phyloP scores from a whole-genome alignment of 805 yeast species.

The Saturnispora galanensis region DNA sequence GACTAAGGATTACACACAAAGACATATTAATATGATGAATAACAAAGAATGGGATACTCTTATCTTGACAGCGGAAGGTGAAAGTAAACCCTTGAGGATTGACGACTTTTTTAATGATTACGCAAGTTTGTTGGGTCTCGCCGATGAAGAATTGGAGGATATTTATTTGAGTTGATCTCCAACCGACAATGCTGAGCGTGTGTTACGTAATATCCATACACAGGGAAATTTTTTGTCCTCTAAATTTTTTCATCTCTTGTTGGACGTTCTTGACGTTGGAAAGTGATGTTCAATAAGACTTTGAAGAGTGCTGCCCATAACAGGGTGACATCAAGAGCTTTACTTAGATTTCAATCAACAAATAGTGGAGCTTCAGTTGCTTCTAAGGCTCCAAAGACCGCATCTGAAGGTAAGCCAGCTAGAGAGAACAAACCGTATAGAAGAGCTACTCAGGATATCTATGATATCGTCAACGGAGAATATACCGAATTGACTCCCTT shows the following conservation, averaged over 20 bases:
- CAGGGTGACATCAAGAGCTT: neutral
- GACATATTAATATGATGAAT: slow-evolving; percentile 16
- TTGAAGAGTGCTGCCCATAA: neutral
- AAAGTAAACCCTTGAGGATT: slow-evolving; percentile 21
- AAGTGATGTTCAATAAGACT: neutral
- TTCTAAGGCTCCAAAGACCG: too few relatives aligned
- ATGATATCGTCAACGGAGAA: slow-evolving; percentile 3
- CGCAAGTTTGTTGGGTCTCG: slow-evolving; percentile 13
- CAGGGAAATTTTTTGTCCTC: too few relatives aligned
- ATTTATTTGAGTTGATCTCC: slow-evolving; percentile 1
- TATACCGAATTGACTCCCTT: slow-evolving; percentile 11
- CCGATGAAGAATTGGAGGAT: slow-evolving; percentile 7
- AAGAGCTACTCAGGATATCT: slow-evolving; percentile 5
- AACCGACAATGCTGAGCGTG: neutral
- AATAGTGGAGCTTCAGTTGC: too few relatives aligned
- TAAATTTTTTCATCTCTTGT: neutral
- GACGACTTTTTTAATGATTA: slow-evolving; percentile 21
- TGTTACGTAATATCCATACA: too few relatives aligned
- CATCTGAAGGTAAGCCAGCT: neutral
- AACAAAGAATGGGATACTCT: slow-evolving; percentile 5
- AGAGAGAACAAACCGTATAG: neutral
- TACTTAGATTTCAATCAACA: slow-evolving; percentile 1
- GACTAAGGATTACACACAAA: slow-evolving; percentile 22
- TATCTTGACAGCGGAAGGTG: slow-evolving; percentile 14
- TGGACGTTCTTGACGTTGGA: neutral